Conservation (phyloP, 1,284 basidiomycete genomes). For the Psilocybe mexicana region DNA sequence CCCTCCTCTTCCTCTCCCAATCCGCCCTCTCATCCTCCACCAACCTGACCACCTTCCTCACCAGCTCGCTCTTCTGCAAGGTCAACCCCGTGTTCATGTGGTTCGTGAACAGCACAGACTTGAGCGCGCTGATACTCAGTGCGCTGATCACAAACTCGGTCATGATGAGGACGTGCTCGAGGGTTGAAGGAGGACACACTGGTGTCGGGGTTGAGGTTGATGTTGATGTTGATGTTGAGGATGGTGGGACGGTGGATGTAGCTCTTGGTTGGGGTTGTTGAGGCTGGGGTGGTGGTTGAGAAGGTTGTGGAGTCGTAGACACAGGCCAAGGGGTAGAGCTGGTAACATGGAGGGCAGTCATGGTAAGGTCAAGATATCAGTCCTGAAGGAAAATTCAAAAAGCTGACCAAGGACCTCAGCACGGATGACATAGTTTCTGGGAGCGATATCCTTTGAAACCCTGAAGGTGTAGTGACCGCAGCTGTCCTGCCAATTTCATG, state of each 20-base stretch:
- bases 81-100: conserved; percentile 62
- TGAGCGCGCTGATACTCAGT: conserved; percentile 68
- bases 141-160: conserved; percentile 52
- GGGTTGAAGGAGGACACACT: conserved; percentile 10
- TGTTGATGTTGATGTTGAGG: too few species aligned
- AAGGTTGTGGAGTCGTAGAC: neutral
- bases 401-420: too few species aligned
- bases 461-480: too few species aligned
- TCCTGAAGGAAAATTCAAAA: conserved; percentile 2
- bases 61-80: conserved; percentile 23
- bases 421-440: too few species aligned
- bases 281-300: conserved; percentile 1
- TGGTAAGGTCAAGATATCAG: conserved; percentile 17
- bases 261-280: conserved; percentile 16
- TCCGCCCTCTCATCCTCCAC: conserved; percentile 55
- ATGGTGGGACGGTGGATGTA: conserved; percentile 5
- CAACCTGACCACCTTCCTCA: conserved; percentile 33
- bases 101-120: conserved; percentile 74
- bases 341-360: conserved; percentile 16
- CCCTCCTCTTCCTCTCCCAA: conserved; percentile 45
- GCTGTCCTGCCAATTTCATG: too few species aligned
- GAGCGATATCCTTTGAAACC: neutral
- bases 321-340: conserved; percentile 18
- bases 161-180: conserved; percentile 57
- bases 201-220: too few species aligned